phyloP scores from a whole-genome alignment of 75 land plant genomes.

The Selaginella tamariscina region DNA sequence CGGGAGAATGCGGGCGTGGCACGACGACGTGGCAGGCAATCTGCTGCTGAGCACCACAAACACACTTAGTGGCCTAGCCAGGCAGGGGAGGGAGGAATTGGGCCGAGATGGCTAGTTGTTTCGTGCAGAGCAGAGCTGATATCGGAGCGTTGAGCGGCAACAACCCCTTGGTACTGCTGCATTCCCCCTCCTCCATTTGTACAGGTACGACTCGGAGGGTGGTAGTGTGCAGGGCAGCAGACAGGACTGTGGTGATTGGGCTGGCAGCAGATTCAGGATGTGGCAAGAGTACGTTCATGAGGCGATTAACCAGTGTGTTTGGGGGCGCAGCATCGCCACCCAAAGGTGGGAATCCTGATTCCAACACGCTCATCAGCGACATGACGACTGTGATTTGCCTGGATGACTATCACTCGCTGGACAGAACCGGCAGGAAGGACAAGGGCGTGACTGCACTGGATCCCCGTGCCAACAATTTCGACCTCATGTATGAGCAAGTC shows the following conservation, averaged over 20 bases:
- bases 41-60: constrained; percentile 1
- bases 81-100: too few relatives aligned
- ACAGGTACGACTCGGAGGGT: not conserved
- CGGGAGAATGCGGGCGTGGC: too few relatives aligned
- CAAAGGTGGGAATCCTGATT: constrained; percentile 84
- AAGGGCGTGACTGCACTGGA: constrained; percentile 86
- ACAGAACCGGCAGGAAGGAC: constrained; percentile 74
- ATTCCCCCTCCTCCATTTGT: not conserved
- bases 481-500: constrained; percentile 96
- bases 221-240: constrained; percentile 34
- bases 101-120: too few relatives aligned
- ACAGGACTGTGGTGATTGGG: constrained; percentile 64
- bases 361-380: constrained; percentile 91
- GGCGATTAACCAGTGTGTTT: constrained; percentile 82
- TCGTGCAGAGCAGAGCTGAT: too few relatives aligned
- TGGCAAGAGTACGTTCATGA: constrained; percentile 95
- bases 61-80: too few relatives aligned
- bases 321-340: constrained; percentile 90
- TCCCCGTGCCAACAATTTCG: constrained; percentile 85
- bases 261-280: constrained; percentile 92
- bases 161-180: too few relatives aligned
- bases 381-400: constrained; percentile 90
- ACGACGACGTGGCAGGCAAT: not conserved
- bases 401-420: constrained; percentile 90
- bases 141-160: too few relatives aligned